These are phyloP conservation scores for Alternaria sp. DNA, from an alignment of 2,329 filamentous ascomycete genomes.

Conservation along the genomic window DNA sequence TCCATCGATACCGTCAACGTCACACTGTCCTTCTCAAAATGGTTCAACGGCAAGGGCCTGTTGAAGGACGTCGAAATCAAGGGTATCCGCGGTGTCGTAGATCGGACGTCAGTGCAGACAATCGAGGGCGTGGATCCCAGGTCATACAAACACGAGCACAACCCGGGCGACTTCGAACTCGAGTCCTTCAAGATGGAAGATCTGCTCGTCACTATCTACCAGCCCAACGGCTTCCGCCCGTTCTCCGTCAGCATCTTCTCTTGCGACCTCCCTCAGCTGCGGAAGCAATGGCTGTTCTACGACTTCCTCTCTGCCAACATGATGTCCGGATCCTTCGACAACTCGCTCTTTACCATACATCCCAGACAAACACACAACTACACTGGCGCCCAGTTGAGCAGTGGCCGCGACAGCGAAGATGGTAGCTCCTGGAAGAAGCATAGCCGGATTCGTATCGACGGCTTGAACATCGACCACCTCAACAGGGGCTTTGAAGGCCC, in stretches of 20 bases:
- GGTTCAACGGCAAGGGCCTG: conserved; percentile 96
- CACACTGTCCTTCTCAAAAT: conserved; percentile 95
- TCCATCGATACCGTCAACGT: conserved; percentile 96
- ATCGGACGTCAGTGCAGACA: conserved; percentile 83
- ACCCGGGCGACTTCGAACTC: conserved; percentile 94
- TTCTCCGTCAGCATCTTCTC: conserved; percentile 96
- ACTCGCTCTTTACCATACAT: conserved; percentile 96
- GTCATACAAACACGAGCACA: conserved; percentile 84
- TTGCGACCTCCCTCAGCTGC: conserved; percentile 87
- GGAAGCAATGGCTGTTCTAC: conserved; percentile 98
- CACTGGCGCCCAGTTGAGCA: conserved; percentile 66
- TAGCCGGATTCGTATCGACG: conserved; percentile 88
- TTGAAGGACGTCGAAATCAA: conserved; percentile 92
- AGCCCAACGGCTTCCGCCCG: conserved; percentile 88
- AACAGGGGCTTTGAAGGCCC: conserved; percentile 92
- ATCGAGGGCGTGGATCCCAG: conserved; percentile 76
- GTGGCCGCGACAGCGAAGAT: conserved; percentile 64
- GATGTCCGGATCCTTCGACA: conserved; percentile 94
- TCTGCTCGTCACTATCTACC: conserved; percentile 86
- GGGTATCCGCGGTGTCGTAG: conserved; percentile 89
- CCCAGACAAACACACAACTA: conserved; percentile 87
- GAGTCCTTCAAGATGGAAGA: conserved; percentile 97
- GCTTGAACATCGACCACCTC: conserved; percentile 91
- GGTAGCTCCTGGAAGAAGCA: conserved; percentile 92
- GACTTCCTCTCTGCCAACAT: conserved; percentile 95